Percentiles rank a stretch among this genome's conserved stretches.
These are phyloP conservation scores for Pseudocercospora crystallina DNA, from an alignment of 2,329 filamentous ascomycete genomes.

Conservation along the genomic window DNA sequence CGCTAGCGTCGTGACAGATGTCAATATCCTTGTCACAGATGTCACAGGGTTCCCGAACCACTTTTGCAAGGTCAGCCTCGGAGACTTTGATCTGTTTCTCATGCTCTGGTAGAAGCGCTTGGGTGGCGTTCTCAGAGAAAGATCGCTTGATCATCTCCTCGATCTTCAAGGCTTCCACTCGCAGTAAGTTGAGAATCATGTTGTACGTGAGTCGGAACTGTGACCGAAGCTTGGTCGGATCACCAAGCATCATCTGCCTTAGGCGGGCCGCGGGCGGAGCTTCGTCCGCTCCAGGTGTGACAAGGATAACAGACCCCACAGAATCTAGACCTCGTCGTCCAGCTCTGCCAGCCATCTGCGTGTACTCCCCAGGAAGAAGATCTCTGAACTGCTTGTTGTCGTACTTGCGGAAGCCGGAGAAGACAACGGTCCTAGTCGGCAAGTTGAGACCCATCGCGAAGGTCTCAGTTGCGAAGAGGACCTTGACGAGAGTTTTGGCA, in stretches of 20 bases:
- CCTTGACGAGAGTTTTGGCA: conserved; percentile 90
- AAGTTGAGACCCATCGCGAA: conserved; percentile 98
- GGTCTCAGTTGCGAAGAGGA: conserved; percentile 95
- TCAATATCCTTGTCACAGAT: conserved; percentile 81
- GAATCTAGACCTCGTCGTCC: conserved; percentile 89
- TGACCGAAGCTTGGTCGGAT: conserved; percentile 90
- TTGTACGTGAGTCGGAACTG: conserved; percentile 98
- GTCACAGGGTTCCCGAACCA: conserved; percentile 80
- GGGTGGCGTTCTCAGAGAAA: conserved; percentile 96
- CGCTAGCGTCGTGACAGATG: conserved; percentile 75
- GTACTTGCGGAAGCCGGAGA: conserved; percentile 95
- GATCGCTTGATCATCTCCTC: conserved; percentile 99
- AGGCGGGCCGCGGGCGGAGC: conserved; percentile 81
- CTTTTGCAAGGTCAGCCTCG: conserved; percentile 85
- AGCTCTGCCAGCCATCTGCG: conserved; percentile 95
- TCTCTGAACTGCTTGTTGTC: conserved; percentile 91
- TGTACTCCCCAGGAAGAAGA: conserved; percentile 91
- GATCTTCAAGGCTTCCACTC: conserved; percentile 95
- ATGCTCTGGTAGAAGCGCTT: conserved; percentile 89
- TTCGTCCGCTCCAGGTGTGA: conserved; percentile 76
- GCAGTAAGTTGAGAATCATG: conserved; percentile 95
- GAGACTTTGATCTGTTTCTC: conserved; percentile 92
- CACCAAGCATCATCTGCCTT: conserved; percentile 90
- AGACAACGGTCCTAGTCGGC: conserved; percentile 93
- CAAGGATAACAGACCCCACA: conserved; percentile 92